phyloP scores from a whole-genome alignment of 2,329 filamentous ascomycete species.

The Fusarium sp. region DNA sequence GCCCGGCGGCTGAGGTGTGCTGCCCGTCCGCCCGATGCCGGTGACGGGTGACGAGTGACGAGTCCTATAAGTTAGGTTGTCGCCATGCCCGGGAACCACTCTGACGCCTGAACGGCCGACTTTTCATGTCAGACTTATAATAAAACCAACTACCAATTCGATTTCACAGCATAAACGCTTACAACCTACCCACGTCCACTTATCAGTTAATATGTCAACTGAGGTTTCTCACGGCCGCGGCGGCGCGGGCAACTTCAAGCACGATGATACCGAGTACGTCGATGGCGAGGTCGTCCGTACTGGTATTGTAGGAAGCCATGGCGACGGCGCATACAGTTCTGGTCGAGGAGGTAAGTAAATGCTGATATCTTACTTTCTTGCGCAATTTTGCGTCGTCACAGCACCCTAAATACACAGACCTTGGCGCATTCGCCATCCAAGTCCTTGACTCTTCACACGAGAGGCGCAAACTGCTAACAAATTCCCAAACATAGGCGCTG shows the following conservation, averaged over 20 bases:
- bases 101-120: conserved; percentile 31
- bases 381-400: neutral
- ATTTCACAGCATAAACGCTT: neutral
- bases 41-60: conserved; percentile 6
- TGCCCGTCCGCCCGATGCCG: conserved; percentile 25
- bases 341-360: conserved; percentile 67
- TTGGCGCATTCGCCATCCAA: neutral
- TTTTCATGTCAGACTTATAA: conserved; percentile 19
- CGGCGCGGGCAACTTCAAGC: conserved; percentile 72
- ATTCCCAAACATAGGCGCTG: conserved; percentile 59
- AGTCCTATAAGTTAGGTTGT: conserved; percentile 49
- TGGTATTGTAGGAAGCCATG: conserved; percentile 67
- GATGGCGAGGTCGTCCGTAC: conserved; percentile 73
- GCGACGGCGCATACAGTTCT: conserved; percentile 69
- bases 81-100: conserved; percentile 38
- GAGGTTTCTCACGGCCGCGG: conserved; percentile 73
- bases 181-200: conserved; percentile 8
- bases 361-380: conserved; percentile 3
- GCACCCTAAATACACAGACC: neutral
- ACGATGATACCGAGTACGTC: conserved; percentile 69
- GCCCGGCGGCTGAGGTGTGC: conserved; percentile 16
- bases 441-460: neutral
- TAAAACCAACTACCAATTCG: conserved; percentile 1
- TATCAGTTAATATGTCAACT: conserved; percentile 50
- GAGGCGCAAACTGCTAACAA: conserved; percentile 14